Evolutionary conservation across 2,329 filamentous ascomycete genomes (phyloP).

Genomic region (Alternaria arbusti): DNA sequence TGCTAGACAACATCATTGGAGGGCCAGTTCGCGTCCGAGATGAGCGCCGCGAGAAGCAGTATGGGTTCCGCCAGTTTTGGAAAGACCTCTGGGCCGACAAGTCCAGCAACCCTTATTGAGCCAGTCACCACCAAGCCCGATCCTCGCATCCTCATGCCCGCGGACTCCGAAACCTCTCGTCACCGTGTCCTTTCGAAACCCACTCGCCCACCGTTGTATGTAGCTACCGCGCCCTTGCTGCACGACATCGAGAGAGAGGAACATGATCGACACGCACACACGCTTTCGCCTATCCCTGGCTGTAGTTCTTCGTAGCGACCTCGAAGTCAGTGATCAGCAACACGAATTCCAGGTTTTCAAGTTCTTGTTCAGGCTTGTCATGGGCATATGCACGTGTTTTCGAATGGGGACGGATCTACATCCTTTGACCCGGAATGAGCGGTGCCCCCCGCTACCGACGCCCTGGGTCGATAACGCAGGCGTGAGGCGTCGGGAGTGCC

Average conservation of each 20-base stretch:
- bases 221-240: neutral
- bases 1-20: slow-evolving; percentile 68
- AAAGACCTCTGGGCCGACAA: slow-evolving; percentile 69
- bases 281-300: slow-evolving; percentile 10
- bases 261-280: neutral
- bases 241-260: neutral
- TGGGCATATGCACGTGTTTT: slow-evolving; percentile 9
- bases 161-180: neutral
- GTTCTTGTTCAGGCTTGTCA: neutral
- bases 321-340: neutral
- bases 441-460: slow-evolving; percentile 9
- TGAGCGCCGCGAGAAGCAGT: slow-evolving; percentile 71
- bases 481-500: slow-evolving; percentile 10
- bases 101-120: slow-evolving; percentile 11
- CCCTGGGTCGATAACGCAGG: slow-evolving; percentile 15
- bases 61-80: slow-evolving; percentile 91
- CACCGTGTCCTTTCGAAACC: neutral
- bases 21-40: slow-evolving; percentile 71
- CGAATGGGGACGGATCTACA: slow-evolving; percentile 1
- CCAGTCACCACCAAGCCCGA: neutral
- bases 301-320: neutral
- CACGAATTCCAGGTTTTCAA: neutral
- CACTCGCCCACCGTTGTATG: neutral
- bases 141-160: neutral
- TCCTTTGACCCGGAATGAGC: neutral